phyloP scores from a whole-genome alignment of 345 rosid species.

The Moricandia arvensis region DNA sequence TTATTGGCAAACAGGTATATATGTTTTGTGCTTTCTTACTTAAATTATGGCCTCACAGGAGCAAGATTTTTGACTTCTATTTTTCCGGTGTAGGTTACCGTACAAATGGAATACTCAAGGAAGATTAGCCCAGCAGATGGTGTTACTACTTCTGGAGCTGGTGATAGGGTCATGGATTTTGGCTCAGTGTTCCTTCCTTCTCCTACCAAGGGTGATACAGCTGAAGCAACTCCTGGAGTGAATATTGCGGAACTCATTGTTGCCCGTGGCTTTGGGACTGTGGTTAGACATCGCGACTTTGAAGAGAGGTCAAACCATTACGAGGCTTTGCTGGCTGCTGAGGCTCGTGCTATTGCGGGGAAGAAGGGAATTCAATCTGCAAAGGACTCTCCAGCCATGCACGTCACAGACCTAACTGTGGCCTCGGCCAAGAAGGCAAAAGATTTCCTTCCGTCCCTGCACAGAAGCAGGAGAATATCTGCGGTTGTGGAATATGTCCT shows the following conservation, averaged over 20 bases:
- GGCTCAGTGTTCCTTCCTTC: slow-evolving; percentile 83
- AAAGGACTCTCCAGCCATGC: slow-evolving; percentile 75
- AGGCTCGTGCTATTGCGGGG: slow-evolving; percentile 71
- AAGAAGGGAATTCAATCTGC: slow-evolving; percentile 84
- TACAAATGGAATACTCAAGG: slow-evolving; percentile 95
- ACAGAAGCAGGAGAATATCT: slow-evolving; percentile 64
- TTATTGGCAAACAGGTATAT: slow-evolving; percentile 72
- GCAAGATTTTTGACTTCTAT: slow-evolving; percentile 21
- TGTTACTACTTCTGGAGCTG: slow-evolving; percentile 49
- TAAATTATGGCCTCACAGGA: not conserved
- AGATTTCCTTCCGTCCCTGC: slow-evolving; percentile 87
- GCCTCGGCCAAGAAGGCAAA: slow-evolving; percentile 81
- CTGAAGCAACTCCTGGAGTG: slow-evolving; percentile 52
- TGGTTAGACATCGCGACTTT: slow-evolving; percentile 84
- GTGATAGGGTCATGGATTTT: slow-evolving; percentile 90
- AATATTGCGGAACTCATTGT: slow-evolving; percentile 84
- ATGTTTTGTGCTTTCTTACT: not conserved
- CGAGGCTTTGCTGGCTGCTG: slow-evolving; percentile 89
- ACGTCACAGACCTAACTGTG: slow-evolving; percentile 73
- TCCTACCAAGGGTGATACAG: slow-evolving; percentile 56
- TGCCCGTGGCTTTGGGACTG: slow-evolving; percentile 77
- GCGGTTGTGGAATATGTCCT: slow-evolving; percentile 95
- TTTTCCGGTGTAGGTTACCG: slow-evolving; percentile 57
- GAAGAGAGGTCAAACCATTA: slow-evolving; percentile 97
- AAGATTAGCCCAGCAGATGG: slow-evolving; percentile 68